phyloP scores from a whole-genome alignment of 768 basidiomycete species.

The Trametopsis cervina region DNA sequence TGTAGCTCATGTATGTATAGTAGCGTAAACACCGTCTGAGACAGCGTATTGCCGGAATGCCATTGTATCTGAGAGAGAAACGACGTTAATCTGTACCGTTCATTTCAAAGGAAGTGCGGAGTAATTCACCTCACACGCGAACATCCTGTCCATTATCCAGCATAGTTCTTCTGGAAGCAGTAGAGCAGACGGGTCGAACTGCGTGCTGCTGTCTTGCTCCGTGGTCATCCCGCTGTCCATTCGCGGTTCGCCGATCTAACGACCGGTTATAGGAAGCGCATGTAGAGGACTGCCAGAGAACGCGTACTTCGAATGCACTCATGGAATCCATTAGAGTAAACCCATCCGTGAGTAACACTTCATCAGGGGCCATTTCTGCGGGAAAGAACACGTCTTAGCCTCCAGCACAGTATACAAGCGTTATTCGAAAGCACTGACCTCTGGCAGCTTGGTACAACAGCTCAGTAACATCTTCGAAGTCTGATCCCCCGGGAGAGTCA shows the following conservation, averaged over 20 bases:
- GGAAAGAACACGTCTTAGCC: not conserved
- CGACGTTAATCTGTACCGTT: slow-evolving; percentile 13
- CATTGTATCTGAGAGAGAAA: slow-evolving; percentile 64
- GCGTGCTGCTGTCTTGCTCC: slow-evolving; percentile 33
- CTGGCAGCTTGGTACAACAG: slow-evolving; percentile 52
- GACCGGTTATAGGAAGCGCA: not conserved
- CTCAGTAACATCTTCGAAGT: slow-evolving; percentile 57
- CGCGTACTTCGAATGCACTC: slow-evolving; percentile 80
- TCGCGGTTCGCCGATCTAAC: slow-evolving; percentile 82
- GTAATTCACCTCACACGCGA: slow-evolving; percentile 67
- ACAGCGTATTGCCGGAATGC: slow-evolving; percentile 79
- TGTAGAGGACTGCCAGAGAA: not conserved
- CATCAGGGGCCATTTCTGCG: slow-evolving; percentile 56
- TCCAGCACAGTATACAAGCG: not conserved
- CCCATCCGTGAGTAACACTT: slow-evolving; percentile 57
- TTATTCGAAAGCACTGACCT: slow-evolving; percentile 35
- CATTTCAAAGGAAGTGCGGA: slow-evolving; percentile 1
- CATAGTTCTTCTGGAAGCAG: slow-evolving; percentile 77
- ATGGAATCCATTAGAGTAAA: slow-evolving; percentile 86
- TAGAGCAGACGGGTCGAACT: slow-evolving; percentile 58
- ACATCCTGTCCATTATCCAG: slow-evolving; percentile 76
- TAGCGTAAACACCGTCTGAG: slow-evolving; percentile 79
- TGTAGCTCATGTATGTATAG: slow-evolving; percentile 62
- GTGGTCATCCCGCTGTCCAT: slow-evolving; percentile 72
- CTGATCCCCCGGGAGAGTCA: slow-evolving; percentile 48